Evolutionary conservation across 2,329 filamentous ascomycete genomes (phyloP), one percentile per base, ranked within the genome.

Genomic region (Alternaria tenuissima): DNA sequence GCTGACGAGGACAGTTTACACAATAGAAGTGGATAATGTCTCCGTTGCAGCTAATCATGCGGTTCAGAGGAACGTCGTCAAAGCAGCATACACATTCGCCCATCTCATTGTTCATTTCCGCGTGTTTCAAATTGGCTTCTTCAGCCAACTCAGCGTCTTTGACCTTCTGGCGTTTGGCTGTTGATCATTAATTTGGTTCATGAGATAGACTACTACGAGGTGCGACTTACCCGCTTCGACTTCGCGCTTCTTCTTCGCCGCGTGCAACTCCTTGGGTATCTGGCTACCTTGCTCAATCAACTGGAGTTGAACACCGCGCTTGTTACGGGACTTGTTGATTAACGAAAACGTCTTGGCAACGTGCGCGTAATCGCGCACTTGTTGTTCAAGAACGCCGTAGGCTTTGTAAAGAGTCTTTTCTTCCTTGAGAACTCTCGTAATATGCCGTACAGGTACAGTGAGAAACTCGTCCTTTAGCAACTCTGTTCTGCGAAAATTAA

Each of bases 81-180:
- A 86, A 95, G 76, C 93, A 96, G 71, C 91, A 93, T 43, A 84
- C 85, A 67, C 81, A 96, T 66, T 94, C 91, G 11, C 82, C 77
- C 41, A 89, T 81, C 18, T 85, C 82, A 1, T 88, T 66, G 20
- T 65, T 66, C 41, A 54, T 59, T 16, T 65, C 54, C 16, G 76
- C 75, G 52, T 53, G 52, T 11, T 61, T 47, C 14, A 79, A 59
- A 47, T 82, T 82, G 18, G 71, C 67, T 34, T 76, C 65, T 64
- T 82, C 81, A 2, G 61, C 60, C 26, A 60, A 57, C 39, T 66
- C 48, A 20, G 59, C 57, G 42, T 73, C 62, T 56, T 68, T 64
- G n/a, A 67, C 55, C 57, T 71, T 68, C n/a, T 53, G 65, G 8
- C 72, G 75, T 55, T 76, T 73, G 16, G 42, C 71, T 75, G 36